Evolutionary conservation across 73 alveolate genomes (phyloP).

Genomic region (Blepharisma stoltei): DNA sequence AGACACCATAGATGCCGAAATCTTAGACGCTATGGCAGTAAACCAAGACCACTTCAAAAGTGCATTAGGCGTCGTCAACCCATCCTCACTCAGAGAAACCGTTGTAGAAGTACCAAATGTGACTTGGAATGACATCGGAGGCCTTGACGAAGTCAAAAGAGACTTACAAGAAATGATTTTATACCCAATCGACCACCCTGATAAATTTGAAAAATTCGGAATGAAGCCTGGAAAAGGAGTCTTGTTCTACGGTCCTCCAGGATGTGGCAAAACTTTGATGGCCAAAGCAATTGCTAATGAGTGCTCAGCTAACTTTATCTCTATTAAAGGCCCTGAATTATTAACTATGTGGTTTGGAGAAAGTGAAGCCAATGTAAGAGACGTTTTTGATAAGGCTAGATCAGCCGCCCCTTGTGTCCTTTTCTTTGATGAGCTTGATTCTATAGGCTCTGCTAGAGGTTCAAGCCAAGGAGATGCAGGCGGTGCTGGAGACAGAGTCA

Average conservation of each 20-base stretch:
- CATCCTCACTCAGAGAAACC: conserved; percentile 47
- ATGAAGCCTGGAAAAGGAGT: conserved; percentile 81
- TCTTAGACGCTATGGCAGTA: conserved; percentile 65
- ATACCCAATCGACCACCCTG: conserved; percentile 77
- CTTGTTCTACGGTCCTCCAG: conserved; percentile 93
- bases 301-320: conserved; percentile 75
- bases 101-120: conserved; percentile 62
- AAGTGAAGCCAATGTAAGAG: conserved; percentile 90
- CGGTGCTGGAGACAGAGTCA: conserved; percentile 90
- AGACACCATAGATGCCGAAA: conserved; percentile 47
- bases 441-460: conserved; percentile 88
- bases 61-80: conserved; percentile 24
- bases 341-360: conserved; percentile 94
- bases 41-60: too few species aligned
- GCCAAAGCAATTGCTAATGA: conserved; percentile 92
- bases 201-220: conserved; percentile 84
- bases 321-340: conserved; percentile 95
- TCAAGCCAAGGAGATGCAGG: conserved; percentile 77
- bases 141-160: conserved; percentile 81
- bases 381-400: conserved; percentile 86
- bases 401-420: conserved; percentile 84
- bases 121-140: conserved; percentile 91
- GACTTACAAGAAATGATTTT: conserved; percentile 74
- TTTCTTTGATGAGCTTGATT: conserved; percentile 94
- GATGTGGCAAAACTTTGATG: conserved; percentile 88